phyloP scores from a whole-genome alignment of 2,329 filamentous ascomycete species.

The Ophiosphaerella herpotricha region DNA sequence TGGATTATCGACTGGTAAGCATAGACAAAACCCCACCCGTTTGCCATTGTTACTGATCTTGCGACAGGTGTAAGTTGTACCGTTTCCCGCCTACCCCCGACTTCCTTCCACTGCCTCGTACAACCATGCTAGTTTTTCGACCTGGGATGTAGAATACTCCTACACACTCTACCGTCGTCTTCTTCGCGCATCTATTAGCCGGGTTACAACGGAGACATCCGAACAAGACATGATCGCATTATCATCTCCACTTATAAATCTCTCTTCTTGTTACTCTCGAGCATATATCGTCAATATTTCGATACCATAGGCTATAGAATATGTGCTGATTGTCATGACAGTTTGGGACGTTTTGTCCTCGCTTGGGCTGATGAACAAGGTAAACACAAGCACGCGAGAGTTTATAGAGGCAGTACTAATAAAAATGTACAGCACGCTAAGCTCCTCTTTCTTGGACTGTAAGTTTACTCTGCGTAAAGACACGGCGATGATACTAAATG shows the following conservation, averaged over 20 bases:
- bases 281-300: neutral
- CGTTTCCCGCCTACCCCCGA: neutral
- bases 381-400: slow-evolving; percentile 7
- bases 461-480: slow-evolving; percentile 1
- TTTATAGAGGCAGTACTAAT: slow-evolving; percentile 8
- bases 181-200: too few relatives aligned
- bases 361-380: slow-evolving; percentile 85
- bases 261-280: neutral
- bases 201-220: too few relatives aligned
- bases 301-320: neutral
- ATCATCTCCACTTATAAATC: neutral
- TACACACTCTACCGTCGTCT: too few relatives aligned
- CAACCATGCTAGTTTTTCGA: neutral
- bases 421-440: slow-evolving; percentile 63
- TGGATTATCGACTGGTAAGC: slow-evolving; percentile 88
- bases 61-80: slow-evolving; percentile 37
- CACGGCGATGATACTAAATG: slow-evolving; percentile 42
- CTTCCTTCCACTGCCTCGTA: neutral
- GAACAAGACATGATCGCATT: neutral
- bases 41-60: slow-evolving; percentile 12
- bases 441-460: slow-evolving; percentile 73
- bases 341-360: slow-evolving; percentile 89
- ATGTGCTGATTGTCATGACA: slow-evolving; percentile 40
- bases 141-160: neutral
- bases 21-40: too few relatives aligned